phyloP scores from a whole-genome alignment of 495 filamentous ascomycete genomes.

The Penicillium fimorum region DNA sequence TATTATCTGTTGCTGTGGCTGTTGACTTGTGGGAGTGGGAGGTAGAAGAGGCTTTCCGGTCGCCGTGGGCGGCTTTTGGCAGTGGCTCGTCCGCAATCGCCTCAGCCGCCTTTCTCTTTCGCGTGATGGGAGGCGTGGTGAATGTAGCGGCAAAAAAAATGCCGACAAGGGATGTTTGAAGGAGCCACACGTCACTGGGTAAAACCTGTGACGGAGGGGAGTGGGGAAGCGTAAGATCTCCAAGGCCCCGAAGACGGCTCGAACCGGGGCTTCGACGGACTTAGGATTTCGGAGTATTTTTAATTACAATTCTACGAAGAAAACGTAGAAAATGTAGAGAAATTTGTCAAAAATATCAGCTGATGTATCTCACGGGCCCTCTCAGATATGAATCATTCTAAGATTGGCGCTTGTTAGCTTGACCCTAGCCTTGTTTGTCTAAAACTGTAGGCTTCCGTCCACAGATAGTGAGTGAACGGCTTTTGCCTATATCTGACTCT shows the following conservation, averaged over 20 bases:
- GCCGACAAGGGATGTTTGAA: slow-evolving; percentile 13
- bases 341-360: background rate
- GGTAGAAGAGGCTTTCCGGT: slow-evolving; percentile 24
- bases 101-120: slow-evolving; percentile 92
- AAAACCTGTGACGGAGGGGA: slow-evolving; percentile 9
- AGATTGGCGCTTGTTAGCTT: background rate
- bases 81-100: slow-evolving; percentile 44
- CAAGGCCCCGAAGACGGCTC: background rate
- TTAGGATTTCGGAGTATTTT: background rate
- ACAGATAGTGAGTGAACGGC: too few species aligned
- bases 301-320: background rate
- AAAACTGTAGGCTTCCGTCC: background rate
- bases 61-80: slow-evolving; percentile 33
- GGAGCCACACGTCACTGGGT: slow-evolving; percentile 7
- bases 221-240: slow-evolving; percentile 8
- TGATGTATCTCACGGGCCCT: background rate
- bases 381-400: background rate
- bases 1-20: slow-evolving; percentile 6
- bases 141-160: slow-evolving; percentile 25
- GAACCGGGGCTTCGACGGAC: background rate
- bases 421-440: background rate
- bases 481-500: background rate
- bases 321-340: too few species aligned
- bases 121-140: slow-evolving; percentile 68
- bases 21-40: slow-evolving; percentile 14